Evolutionary conservation across 2,329 filamentous ascomycete genomes (phyloP), one percentile per base, ranked within the genome.

Genomic region (Calonectria henricotiae): DNA sequence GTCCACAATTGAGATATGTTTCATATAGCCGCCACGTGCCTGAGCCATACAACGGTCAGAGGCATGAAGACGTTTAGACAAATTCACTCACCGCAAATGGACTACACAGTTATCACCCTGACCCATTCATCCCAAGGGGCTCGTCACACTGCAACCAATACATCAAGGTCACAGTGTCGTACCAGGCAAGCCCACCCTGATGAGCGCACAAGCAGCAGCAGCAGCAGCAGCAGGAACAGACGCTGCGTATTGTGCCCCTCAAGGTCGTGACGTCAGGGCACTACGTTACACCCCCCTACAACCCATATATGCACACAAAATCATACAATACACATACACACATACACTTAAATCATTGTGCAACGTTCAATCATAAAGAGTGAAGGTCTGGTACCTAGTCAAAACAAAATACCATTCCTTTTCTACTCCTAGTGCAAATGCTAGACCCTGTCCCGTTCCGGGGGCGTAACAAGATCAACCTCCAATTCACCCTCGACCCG

Each of bases 341-440:
- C 30, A 54, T 27, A 32, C 20, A 58, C 35, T 6, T 11, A 67
- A 20, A 20, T 46, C 61, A 61, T 46, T 61, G 35, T 20, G 30
- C 64, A 65, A 69, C 66, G 66, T 69, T 62, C 67, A 69, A 69
- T 69, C 67, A 65, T 69, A 51, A 69, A 69, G 44, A 62, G 62
- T 65, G 54, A 47, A 66, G 66, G 67, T 69, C 67, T 65, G 67
- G 67, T 69, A 69, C 67, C 67, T 73, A 76, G 76, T 75, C 77
- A 74, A 78, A 79, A 78, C 77, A 76, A 79, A 74, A 77, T 77
- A 73, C 74, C 78, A 78, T 81, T 79, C 77, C 80, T 80, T 80
- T 79, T 79, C 80, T 80, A 81, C 79, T 81, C 79, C 80, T 78
- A 77, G 73, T 79, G 80, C 78, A 79, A 80, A 80, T 81, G 77